Base-by-base conservation (phyloP, 495 filamentous ascomycete genomes). In the Pyrenula massariospora region DNA sequence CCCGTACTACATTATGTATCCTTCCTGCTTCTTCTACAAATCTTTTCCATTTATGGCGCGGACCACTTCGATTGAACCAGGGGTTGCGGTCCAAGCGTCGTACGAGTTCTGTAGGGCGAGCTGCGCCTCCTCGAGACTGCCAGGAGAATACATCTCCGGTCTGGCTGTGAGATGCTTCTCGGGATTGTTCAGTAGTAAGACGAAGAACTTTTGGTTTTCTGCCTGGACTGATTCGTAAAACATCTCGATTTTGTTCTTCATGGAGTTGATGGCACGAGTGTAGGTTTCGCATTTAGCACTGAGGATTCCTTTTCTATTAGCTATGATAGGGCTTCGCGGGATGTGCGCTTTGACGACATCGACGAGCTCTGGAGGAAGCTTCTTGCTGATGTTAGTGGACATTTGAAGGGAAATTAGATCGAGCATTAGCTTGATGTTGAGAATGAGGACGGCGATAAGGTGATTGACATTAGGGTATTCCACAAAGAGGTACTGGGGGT, bases 381-480 rank as follows among this genome's bases (percentile, higher is more conserved):
- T 65, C 20, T 59, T 24, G 1, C 48, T 54, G 10, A 54, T 36
- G 1, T 57, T 54, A 24, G n/a, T 48, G n/a, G 57, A 61, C 2
- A 66, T 55, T 54, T 70, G 63, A 20, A 73, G 52, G 15, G 59
- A 58, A 54, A 62, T 58, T 42, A 73, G 20, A 42, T 72, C 66
- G 12, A 72, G 56, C 48, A 72, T 58, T 1, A 76, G 60, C 52
- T 65, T 66, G 48, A 71, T 56, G 50, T 74, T 76, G 24, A 74
- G 59, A 24, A 76, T 55, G 1, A 65, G 61, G 49, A 71, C 25
- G 21, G 66, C 59, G 25, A 70, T 62, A 22, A 56, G 20, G 25
- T 62, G 58, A 10, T 8, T 10, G 19, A 52, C 10, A 20, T 52
- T 19, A 19, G 19, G 19, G 20, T 52, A 52, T 52, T 24, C 10